Percentiles rank a stretch among this genome's conserved stretches.
phyloP scores from a whole-genome alignment of 2,329 filamentous ascomycete genomes.

The Lecanosticta acicola region DNA sequence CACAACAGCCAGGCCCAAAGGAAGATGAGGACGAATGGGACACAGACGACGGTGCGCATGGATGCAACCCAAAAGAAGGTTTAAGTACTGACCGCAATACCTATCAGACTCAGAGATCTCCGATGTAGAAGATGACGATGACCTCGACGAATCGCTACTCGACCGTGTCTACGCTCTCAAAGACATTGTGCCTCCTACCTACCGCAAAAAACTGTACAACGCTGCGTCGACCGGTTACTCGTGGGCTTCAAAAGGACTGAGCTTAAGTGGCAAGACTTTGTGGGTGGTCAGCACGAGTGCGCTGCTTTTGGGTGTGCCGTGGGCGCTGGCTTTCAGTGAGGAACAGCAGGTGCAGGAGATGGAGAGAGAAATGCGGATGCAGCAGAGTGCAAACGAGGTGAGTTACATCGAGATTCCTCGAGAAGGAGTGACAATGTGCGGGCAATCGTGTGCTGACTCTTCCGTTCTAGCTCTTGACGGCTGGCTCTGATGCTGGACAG shows the following conservation, averaged over 20 bases:
- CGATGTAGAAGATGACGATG: constrained; percentile 59
- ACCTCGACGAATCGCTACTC: constrained; percentile 41
- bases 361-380: constrained; percentile 96
- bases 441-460: not conserved
- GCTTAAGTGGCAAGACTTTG: constrained; percentile 75
- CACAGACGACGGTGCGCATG: constrained; percentile 74
- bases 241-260: constrained; percentile 56
- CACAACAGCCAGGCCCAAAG: constrained; percentile 58
- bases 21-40: constrained; percentile 76
- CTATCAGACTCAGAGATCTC: constrained; percentile 70
- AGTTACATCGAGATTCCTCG: constrained; percentile 23
- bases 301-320: constrained; percentile 85
- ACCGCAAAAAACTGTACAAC: constrained; percentile 39
- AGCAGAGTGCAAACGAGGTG: constrained; percentile 80
- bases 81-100: constrained; percentile 4
- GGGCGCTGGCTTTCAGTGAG: constrained; percentile 86
- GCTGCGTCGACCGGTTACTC: constrained; percentile 48
- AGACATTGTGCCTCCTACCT: constrained; percentile 42
- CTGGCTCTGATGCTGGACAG: constrained; percentile 16
- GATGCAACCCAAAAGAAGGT: not conserved
- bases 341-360: constrained; percentile 96
- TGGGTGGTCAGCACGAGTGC: constrained; percentile 90
- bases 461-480: constrained; percentile 21
- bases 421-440: not conserved
- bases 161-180: constrained; percentile 41